Base-by-base conservation (phyloP, 495 filamentous ascomycete genomes). In the Tuber brumale region DNA sequence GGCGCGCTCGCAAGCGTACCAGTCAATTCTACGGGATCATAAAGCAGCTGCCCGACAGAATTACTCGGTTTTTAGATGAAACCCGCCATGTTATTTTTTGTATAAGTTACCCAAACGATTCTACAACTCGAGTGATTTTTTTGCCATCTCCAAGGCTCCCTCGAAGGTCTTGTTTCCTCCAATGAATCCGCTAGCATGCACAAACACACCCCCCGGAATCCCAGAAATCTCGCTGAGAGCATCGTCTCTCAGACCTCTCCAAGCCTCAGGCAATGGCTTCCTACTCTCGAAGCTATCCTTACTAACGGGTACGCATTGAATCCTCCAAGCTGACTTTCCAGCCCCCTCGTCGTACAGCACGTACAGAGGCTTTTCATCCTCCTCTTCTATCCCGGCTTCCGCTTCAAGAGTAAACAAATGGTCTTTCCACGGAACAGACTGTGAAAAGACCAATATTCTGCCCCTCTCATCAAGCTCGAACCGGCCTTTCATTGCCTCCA, bases 161-260 rank as follows among this genome's bases (percentile, higher is more conserved):
- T 96, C 93, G 82, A 90, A 94, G 0, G 91, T 95, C 86, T 91
- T 90, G 83, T 97, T 96, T 4, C 95, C 95, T 27, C 96, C 95
- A 84, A 98, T 97, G 84, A 99, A 99, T 7, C 95, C 96, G 73
- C 90, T 91, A 12, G 95, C 94, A 81, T 99, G 95, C 73, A 97
- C 92, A 83, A 99, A 99, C 37, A 98, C 90, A 57, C 92, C 89
- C 9, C 95, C 95, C 42, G 85, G 85, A 7, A 95, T 86, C 0
- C 93, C 93, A 46, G 89, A 85, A 10, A 96, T 87, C 75, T 89
- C 86, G 82, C 93, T 92, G 75, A 99, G 85, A 82, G 93, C 88
- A 80, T 92, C 90, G 82, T 98, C 95, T 35, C 96, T 88, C 72
- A 95, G 88, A 2, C 96, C 95, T 72, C 94, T 90, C 95, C 95